Percentiles rank a stretch among this genome's conserved stretches.
These are phyloP conservation scores for Boehmeria nivea DNA, from an alignment of 306 rosid species.

Conservation along the genomic window DNA sequence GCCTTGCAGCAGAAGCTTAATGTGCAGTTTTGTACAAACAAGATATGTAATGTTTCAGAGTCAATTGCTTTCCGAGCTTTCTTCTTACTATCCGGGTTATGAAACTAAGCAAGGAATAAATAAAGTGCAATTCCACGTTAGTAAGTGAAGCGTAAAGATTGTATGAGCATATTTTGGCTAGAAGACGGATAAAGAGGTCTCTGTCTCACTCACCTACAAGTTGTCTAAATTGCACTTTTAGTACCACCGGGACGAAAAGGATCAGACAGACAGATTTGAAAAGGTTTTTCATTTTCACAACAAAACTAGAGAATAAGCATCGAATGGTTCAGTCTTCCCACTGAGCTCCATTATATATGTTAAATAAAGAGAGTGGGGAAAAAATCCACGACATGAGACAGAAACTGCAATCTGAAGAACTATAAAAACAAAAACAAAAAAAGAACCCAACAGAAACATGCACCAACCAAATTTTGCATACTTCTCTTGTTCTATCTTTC, in stretches of 20 bases:
- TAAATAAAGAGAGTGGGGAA: no score
- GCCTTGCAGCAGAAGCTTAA: no score
- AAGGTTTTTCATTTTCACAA: no score
- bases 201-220: background rate
- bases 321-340: background rate
- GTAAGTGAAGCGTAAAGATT: conserved; percentile 3
- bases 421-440: no score
- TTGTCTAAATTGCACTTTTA: background rate
- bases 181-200: conserved; percentile 1
- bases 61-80: no score
- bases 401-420: background rate
- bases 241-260: conserved; percentile 3
- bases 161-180: background rate
- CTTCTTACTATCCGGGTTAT: no score
- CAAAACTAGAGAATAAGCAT: no score
- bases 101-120: background rate
- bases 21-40: no score
- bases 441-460: conserved; percentile 17
- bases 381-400: background rate
- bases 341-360: background rate
- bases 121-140: background rate
- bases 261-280: background rate
- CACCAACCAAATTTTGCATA: conserved; percentile 25
- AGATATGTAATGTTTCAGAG: no score
- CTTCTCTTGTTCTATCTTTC: conserved; percentile 17